A percentile compares a stretch with the other conserved stretches of the same genome.
Conservation (phyloP, 108 stramenopile species). For the Skeletonema costatum region DNA sequence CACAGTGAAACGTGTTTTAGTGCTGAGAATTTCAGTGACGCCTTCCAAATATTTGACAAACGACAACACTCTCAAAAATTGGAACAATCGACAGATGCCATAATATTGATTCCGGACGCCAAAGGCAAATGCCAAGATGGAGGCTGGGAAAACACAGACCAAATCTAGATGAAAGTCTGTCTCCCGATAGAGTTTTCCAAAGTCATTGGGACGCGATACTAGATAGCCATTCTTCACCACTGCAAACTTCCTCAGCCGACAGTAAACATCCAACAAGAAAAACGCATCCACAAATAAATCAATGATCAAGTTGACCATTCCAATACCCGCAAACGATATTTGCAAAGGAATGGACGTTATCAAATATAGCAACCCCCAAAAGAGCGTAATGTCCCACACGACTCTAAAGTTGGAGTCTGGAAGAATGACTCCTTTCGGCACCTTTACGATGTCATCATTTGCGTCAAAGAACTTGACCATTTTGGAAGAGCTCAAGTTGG, state of each 20-base stretch:
- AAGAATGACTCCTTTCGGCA: slow-evolving; percentile 42
- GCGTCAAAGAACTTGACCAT: slow-evolving; percentile 50
- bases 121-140: slow-evolving; percentile 23
- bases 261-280: slow-evolving; percentile 41
- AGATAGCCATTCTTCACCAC: slow-evolving; percentile 46
- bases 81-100: slow-evolving; percentile 41
- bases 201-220: slow-evolving; percentile 31
- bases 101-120: slow-evolving; percentile 12
- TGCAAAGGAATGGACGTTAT: slow-evolving; percentile 33
- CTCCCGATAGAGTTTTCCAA: slow-evolving; percentile 43
- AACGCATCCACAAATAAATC: slow-evolving; percentile 32
- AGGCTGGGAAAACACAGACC: slow-evolving; percentile 21
- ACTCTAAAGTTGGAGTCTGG: slow-evolving; percentile 31
- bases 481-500: slow-evolving; percentile 51
- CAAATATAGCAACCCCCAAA: slow-evolving; percentile 20
- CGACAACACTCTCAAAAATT: slow-evolving; percentile 30
- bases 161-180: slow-evolving; percentile 18
- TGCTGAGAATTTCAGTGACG: slow-evolving; percentile 26
- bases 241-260: slow-evolving; percentile 33
- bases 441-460: slow-evolving; percentile 14
- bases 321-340: slow-evolving; percentile 33
- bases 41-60: slow-evolving; percentile 46
- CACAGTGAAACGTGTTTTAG: slow-evolving; percentile 33
- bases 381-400: slow-evolving; percentile 32
- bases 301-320: slow-evolving; percentile 7